A percentile compares a stretch with the other conserved stretches of the same genome.
Conservation (phyloP, 768 basidiomycete genomes). For the Pluteus cervinus region DNA sequence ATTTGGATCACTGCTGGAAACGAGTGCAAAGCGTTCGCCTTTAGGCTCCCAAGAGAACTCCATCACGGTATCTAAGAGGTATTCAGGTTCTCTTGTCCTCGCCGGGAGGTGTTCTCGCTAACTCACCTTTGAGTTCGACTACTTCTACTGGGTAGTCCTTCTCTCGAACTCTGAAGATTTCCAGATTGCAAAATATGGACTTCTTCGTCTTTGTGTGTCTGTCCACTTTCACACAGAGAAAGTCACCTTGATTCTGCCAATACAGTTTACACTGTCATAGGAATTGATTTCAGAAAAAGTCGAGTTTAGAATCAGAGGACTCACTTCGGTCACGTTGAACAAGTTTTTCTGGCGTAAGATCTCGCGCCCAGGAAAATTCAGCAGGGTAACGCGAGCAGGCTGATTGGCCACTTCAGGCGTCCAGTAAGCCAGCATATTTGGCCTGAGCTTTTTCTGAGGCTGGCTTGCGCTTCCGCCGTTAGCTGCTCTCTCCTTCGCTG, state of each 20-base stretch:
- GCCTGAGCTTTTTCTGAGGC: conserved; percentile 57
- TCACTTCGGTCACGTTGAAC: conserved; percentile 94
- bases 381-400: conserved; percentile 92
- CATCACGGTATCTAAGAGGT: conserved; percentile 71
- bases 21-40: conserved; percentile 92
- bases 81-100: background rate
- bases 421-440: conserved; percentile 97
- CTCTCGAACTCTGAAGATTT: conserved; percentile 95
- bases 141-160: conserved; percentile 98
- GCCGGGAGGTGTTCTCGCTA: background rate
- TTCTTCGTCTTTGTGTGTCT: conserved; percentile 98
- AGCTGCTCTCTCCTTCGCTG: conserved; percentile 39
- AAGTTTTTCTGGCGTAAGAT: conserved; percentile 92
- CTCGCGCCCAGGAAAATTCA: conserved; percentile 80
- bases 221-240: conserved; percentile 98
- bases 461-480: conserved; percentile 33
- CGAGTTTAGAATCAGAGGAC: conserved; percentile 18
- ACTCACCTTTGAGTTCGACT: conserved; percentile 87
- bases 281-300: conserved; percentile 5
- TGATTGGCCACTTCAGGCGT: conserved; percentile 95
- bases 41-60: conserved; percentile 99
- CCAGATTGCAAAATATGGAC: conserved; percentile 95
- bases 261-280: conserved; percentile 82
- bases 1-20: conserved; percentile 92
- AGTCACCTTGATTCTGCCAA: conserved; percentile 99